phyloP scores from a whole-genome alignment of 1,139 yeast species.

The Yamadazyma friedrichii region DNA sequence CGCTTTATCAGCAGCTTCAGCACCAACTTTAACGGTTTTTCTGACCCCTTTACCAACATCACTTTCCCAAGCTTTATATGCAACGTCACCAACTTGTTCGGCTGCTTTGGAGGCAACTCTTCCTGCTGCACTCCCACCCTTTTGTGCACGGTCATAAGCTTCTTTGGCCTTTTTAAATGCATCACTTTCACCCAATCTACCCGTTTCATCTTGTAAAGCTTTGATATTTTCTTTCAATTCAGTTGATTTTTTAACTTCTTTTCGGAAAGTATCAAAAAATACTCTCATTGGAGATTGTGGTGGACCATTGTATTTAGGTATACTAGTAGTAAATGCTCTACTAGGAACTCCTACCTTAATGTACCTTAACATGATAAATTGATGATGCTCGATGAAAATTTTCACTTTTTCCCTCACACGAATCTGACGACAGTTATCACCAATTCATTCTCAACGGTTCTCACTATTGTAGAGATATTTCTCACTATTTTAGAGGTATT shows the following conservation, averaged over 20 bases:
- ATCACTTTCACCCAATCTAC: slow-evolving; percentile 89
- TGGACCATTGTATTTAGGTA: slow-evolving; percentile 17
- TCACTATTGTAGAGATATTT: background rate
- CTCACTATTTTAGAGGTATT: no score
- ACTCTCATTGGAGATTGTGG: slow-evolving; percentile 84
- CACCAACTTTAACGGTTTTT: slow-evolving; percentile 74
- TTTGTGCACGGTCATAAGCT: slow-evolving; percentile 85
- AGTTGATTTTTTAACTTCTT: slow-evolving; percentile 85
- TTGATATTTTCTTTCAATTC: slow-evolving; percentile 92
- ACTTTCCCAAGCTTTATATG: slow-evolving; percentile 94
- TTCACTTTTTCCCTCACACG: slow-evolving; percentile 3
- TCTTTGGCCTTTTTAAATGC: slow-evolving; percentile 92
- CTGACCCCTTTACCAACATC: slow-evolving; percentile 89
- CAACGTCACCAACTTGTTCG: slow-evolving; percentile 88
- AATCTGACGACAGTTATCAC: background rate
- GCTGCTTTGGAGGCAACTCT: slow-evolving; percentile 86
- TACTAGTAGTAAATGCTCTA: background rate
- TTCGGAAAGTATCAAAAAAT: slow-evolving; percentile 86
- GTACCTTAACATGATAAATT: slow-evolving; percentile 1
- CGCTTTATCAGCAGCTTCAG: slow-evolving; percentile 79
- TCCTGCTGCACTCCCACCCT: slow-evolving; percentile 79
- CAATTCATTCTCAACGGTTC: no score
- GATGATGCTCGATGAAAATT: slow-evolving; percentile 4
- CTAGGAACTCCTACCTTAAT: background rate
- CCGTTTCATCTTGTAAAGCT: slow-evolving; percentile 95